Percentiles rank a stretch among this genome's conserved stretches.
phyloP scores from a whole-genome alignment of 2,329 filamentous ascomycete genomes.

The Metarhizium album region DNA sequence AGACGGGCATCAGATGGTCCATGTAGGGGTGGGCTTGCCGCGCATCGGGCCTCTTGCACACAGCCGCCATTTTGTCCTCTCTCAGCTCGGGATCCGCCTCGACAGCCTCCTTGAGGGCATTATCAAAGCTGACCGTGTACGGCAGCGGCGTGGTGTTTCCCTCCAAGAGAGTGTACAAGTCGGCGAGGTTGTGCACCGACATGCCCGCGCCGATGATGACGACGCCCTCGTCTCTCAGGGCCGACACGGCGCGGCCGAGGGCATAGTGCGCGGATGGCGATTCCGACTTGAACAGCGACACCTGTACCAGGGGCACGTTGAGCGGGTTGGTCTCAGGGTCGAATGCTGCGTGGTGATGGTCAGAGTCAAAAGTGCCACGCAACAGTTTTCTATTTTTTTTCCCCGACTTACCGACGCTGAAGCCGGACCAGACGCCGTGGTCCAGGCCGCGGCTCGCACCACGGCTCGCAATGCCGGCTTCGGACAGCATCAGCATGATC shows the following conservation, averaged over 20 bases:
- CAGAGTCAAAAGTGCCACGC: too few species aligned
- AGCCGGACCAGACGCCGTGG: slow-evolving; percentile 37
- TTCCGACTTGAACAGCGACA: slow-evolving; percentile 56
- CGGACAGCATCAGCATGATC: slow-evolving; percentile 42
- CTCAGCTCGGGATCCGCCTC: slow-evolving; percentile 29
- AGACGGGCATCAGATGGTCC: slow-evolving; percentile 39
- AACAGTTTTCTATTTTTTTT: too few species aligned
- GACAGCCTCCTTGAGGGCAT: slow-evolving; percentile 55
- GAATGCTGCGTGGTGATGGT: slow-evolving; percentile 33
- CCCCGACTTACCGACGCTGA: too few species aligned
- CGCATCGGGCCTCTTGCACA: slow-evolving; percentile 32
- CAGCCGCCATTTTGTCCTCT: slow-evolving; percentile 27
- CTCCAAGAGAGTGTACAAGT: slow-evolving; percentile 25
- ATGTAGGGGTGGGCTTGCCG: slow-evolving; percentile 37
- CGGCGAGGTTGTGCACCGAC: slow-evolving; percentile 61
- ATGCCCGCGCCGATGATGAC: slow-evolving; percentile 63
- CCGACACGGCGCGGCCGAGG: slow-evolving; percentile 54
- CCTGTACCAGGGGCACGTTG: slow-evolving; percentile 59
- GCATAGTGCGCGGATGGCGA: slow-evolving; percentile 55
- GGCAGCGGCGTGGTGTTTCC: slow-evolving; percentile 36
- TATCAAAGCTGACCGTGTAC: slow-evolving; percentile 54
- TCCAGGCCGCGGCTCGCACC: slow-evolving; percentile 56
- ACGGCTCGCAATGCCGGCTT: slow-evolving; percentile 48
- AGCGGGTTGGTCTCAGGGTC: slow-evolving; percentile 50
- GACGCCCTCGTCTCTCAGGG: slow-evolving; percentile 56